Base-by-base conservation (phyloP, 345 rosid species). In the Arabidopsis arenosa region DNA sequence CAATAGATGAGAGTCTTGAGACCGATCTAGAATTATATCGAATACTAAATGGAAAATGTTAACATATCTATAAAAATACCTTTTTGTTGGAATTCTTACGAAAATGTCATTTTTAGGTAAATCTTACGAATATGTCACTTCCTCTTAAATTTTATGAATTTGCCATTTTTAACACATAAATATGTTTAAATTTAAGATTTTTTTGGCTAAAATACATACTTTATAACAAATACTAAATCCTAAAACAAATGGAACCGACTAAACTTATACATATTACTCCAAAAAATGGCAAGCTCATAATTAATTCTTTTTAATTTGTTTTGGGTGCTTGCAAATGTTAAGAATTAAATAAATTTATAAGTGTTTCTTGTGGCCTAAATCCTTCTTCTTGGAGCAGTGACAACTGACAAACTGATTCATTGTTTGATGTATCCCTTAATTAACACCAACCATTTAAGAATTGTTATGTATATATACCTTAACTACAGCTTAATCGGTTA, bases 401-500 rank as follows among this genome's bases (percentile, higher is more conserved):
- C 63, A 30, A 63, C 76, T 51, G 67, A 44, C 71, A 33, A 43
- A 51, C 40, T 41, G 36, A 13, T 64, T 55, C 72, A 64, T 32
- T 74, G 65, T 65, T 33, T 55, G 47, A 2, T 74, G 49, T 64
- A 40, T 17, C 23, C 13, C 28, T 14, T 55, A 6, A 10, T 36
- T 58, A 40, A 8, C 15, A 68, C 66, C 33, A 70, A 70, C 36
- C 17, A 45, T 55, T 15, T 55, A 10, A 64, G 47, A 47, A 57
- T 33, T 14, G 4, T 44, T 8, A 56, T 9, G 17, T 21, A 17
- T 23, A 23, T 23, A 23, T 23, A 23, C 41, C 39, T 36, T 68
- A 44, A 68, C 36, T 14, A 45, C 70, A 75, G 47, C 26, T 48
- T 67, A 75, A 75, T 12, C 36, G 48, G 45, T 35, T 66, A 51